phyloP scores from a whole-genome alignment of 1,139 yeast genomes.

The Saccharomycopsis hybrid region DNA sequence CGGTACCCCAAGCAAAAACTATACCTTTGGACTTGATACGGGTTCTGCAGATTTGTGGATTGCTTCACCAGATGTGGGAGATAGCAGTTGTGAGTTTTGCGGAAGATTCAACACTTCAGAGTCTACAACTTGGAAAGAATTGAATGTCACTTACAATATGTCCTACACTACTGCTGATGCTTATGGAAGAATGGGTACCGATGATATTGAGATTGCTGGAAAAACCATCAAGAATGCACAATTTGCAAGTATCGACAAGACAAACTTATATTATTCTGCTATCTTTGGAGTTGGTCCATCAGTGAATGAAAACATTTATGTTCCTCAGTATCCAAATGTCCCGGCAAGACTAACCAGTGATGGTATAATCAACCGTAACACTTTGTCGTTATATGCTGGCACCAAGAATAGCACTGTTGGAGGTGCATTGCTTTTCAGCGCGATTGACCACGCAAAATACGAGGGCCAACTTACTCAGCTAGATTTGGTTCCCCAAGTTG shows the following conservation, averaged over 20 bases:
- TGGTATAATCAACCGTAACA: slow-evolving; percentile 7
- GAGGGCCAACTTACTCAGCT: slow-evolving; percentile 8
- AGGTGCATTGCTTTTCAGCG: slow-evolving; percentile 17
- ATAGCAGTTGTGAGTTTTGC: background rate
- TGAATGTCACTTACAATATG: slow-evolving; percentile 11
- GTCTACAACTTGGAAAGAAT: slow-evolving; percentile 2
- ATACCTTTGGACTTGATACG: slow-evolving; percentile 4
- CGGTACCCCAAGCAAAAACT: slow-evolving; percentile 4
- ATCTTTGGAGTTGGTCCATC: slow-evolving; percentile 15
- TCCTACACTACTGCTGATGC: slow-evolving; percentile 9
- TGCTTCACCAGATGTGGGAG: background rate
- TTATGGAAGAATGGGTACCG: slow-evolving; percentile 14
- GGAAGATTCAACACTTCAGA: background rate
- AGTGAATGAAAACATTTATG: slow-evolving; percentile 9
- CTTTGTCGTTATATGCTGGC: slow-evolving; percentile 12
- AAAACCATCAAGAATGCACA: background rate
- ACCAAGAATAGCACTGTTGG: slow-evolving; percentile 9
- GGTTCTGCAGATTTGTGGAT: slow-evolving; percentile 5
- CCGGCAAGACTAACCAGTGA: slow-evolving; percentile 1
- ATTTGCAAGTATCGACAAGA: slow-evolving; percentile 5
- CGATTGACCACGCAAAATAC: slow-evolving; percentile 16
- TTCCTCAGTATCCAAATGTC: slow-evolving; percentile 12
- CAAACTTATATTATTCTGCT: background rate
- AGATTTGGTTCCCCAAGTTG: slow-evolving; percentile 7
- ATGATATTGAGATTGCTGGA: slow-evolving; percentile 4